Evolutionary conservation across 179 eudicot species (phyloP), one percentile per base, ranked within the genome.

Genomic region (Spergularia azorica): DNA sequence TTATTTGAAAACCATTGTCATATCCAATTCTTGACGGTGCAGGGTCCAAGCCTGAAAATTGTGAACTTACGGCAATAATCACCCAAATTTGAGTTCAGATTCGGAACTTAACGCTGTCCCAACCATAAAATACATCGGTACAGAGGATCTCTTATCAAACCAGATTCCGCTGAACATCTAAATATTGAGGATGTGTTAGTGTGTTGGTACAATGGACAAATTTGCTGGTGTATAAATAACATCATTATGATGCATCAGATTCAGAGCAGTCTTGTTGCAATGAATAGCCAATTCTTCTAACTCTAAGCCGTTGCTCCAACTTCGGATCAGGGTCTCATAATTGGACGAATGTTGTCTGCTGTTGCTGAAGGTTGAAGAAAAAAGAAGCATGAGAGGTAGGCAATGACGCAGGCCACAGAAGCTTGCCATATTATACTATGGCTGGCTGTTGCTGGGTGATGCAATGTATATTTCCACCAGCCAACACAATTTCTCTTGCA

Each of bases 361-460:
- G 60, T 77, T 67, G 60, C 58, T 70, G 16, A 15, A 9, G 43
- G 52, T 48, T 13, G 21, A 48, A 46, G 58, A 65, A 39, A 16
- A 43, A 5, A 41, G 20, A 61, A 70, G 70, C 52, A 61, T 16
- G 11, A 50, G 52, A 62, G 15, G 3, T 16, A n/a, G 64, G 2
- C 39, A 41, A 17, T 36, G 50, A 3, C 36, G 50, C 48, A 26
- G 36, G 59, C 57, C 72, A 43, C 14, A 13, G 38, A 21, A 54
- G 60, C 52, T 9, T 56, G 26, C 4, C 1, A 39, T 43, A 36
- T 32, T 18, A 59, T 56, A 56, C 76, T 7, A 32, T 62, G 51
- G 92, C 86, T 12, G 98, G 97, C 79, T 94, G 98, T 63, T 92
- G 98, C 76, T 94, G 97, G 17, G 96, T 94, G 55, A 94, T 90